These are phyloP conservation scores for Lumnitzera littorea DNA, from an alignment of 345 rosid species.

Conservation along the genomic window DNA sequence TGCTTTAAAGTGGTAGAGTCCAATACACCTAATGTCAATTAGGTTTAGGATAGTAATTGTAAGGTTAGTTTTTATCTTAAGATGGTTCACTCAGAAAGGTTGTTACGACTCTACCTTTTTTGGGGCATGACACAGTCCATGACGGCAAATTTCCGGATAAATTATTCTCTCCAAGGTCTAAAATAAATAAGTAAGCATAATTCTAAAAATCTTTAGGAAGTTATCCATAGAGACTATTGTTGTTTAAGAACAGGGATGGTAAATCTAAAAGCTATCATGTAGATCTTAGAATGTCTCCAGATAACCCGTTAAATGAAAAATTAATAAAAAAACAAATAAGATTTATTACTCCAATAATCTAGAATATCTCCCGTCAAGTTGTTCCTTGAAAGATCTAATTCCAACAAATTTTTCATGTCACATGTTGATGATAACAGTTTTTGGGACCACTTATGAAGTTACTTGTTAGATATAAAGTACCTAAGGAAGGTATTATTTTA, in stretches of 20 bases:
- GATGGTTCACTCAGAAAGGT: too few species aligned
- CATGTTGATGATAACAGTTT: constrained; percentile 2
- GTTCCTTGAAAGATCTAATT: background rate
- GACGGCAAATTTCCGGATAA: constrained; percentile 14
- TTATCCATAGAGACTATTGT: constrained; percentile 7
- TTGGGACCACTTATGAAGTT: constrained; percentile 2
- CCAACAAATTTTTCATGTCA: background rate
- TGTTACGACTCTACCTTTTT: too few species aligned
- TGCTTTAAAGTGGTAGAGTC: too few species aligned
- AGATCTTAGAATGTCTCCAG: background rate
- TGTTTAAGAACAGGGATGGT: constrained; percentile 5
- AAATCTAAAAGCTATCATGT: too few species aligned
- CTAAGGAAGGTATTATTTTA: background rate
- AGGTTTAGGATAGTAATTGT: too few species aligned
- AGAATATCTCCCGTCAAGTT: background rate
- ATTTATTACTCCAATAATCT: background rate
- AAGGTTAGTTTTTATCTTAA: too few species aligned
- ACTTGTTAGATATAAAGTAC: background rate
- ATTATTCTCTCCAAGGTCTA: constrained; percentile 21
- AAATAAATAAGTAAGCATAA: background rate
- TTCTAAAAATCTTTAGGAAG: constrained; percentile 9
- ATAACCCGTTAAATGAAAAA: constrained; percentile 7
- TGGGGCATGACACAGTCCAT: too few species aligned
- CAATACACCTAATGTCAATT: too few species aligned
- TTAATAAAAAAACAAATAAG: background rate